Base-by-base conservation (phyloP, 2,329 filamentous ascomycete genomes). In the Chaetomiaceae sp. region DNA sequence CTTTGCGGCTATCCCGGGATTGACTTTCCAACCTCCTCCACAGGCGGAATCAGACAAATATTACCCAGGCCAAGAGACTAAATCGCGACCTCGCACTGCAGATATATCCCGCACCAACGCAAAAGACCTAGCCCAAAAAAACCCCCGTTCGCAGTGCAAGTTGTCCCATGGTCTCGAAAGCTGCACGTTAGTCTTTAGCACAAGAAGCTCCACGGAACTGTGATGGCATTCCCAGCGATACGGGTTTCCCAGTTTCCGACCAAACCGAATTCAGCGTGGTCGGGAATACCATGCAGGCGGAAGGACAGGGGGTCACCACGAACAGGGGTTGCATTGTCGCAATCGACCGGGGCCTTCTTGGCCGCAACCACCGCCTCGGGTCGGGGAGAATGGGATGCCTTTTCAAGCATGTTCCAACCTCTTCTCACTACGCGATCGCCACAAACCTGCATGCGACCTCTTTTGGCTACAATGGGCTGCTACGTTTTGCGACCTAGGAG, bases 311-410 rank as follows among this genome's bases (percentile, higher is more conserved):
- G 51, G 21, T 36, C 36, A 32, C 48, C 50, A 50, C 51, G 29
- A 38, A 37, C 54, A 59, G 53, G 60, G 56, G 51, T 56, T 29
- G 7, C 48, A 54, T 55, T 51, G 50, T 57, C 57, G 55, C 45
- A 54, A 58, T 54, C 43, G 58, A 63, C 61, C 48, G 33, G 61
- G 61, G 59, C 36, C 40, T 41, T 59, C 60, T 55, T 60, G 42
- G 56, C 42, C 50, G 50, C 54, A 60, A 62, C 62, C 62, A 56
- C 49, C 42, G 37, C 57, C 48, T 58, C 60, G 62, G 62, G 61
- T 62, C 60, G 48, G 38, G 32, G 10, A 20, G 50, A 13, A 21
- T 14, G 42, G 23, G 4, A 21, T 25, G n/a, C 9, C 27, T 36
- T 29, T 32, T 23, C 43, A 49, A 10, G 18, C 51, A 16, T 34